Conservation (phyloP, 768 basidiomycete genomes). For the Termitomyces sp. region DNA sequence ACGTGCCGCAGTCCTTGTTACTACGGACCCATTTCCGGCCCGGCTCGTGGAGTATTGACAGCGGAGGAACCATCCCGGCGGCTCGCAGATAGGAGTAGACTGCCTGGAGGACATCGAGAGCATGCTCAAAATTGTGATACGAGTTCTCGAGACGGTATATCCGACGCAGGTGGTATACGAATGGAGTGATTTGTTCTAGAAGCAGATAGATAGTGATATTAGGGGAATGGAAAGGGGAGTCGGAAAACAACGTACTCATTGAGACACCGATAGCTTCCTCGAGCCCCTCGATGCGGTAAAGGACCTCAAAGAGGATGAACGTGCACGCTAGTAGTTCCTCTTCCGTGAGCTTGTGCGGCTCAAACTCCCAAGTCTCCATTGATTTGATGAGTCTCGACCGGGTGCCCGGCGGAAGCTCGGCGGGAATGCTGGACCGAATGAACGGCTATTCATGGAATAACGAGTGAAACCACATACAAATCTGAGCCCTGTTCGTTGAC, state of each 20-base stretch:
- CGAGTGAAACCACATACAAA: slow-evolving; percentile 29
- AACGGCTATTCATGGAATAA: not conserved
- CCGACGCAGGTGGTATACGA: slow-evolving; percentile 84
- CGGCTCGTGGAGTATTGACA: slow-evolving; percentile 55
- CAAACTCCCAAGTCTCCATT: slow-evolving; percentile 84
- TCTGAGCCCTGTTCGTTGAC: slow-evolving; percentile 51
- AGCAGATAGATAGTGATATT: slow-evolving; percentile 4
- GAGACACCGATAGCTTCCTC: slow-evolving; percentile 49
- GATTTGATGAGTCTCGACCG: slow-evolving; percentile 59
- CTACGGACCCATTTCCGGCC: slow-evolving; percentile 36
- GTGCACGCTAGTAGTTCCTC: slow-evolving; percentile 81
- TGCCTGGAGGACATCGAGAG: slow-evolving; percentile 93
- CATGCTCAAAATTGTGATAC: slow-evolving; percentile 98
- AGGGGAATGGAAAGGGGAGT: slow-evolving; percentile 11
- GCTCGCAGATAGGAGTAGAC: slow-evolving; percentile 78
- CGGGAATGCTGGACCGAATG: slow-evolving; percentile 31
- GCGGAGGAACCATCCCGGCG: slow-evolving; percentile 77
- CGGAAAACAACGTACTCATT: slow-evolving; percentile 40
- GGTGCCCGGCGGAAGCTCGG: slow-evolving; percentile 39
- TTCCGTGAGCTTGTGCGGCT: slow-evolving; percentile 77
- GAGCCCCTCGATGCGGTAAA: slow-evolving; percentile 78
- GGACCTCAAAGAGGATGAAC: slow-evolving; percentile 79
- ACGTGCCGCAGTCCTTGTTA: slow-evolving; percentile 28
- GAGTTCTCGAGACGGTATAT: slow-evolving; percentile 89
- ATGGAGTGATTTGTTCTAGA: slow-evolving; percentile 66